Conservation (phyloP, 2,329 filamentous ascomycete species). For the Trichoderma sp. region DNA sequence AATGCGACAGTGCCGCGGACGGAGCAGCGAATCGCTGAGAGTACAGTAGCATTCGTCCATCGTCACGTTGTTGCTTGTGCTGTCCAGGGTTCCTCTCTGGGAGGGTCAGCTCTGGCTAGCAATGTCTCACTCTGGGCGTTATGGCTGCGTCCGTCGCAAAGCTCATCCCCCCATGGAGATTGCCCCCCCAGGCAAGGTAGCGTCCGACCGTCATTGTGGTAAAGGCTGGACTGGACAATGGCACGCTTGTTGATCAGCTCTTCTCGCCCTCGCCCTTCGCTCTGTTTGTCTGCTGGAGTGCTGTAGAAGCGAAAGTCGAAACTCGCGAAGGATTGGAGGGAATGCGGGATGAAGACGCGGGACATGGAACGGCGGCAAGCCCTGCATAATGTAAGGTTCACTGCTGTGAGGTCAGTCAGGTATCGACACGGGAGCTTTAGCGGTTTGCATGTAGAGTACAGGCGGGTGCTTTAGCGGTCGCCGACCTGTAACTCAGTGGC, state of each 20-base stretch:
- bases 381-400: neutral
- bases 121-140: conserved; percentile 24
- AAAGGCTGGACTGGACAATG: neutral
- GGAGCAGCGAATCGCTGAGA: neutral
- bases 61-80: conserved; percentile 2
- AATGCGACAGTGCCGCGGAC: neutral
- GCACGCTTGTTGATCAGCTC: neutral
- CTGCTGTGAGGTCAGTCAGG: neutral
- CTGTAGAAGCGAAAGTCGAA: neutral
- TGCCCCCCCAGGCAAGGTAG: neutral
- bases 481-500: conserved; percentile 1
- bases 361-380: neutral
- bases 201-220: conserved; percentile 7
- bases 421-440: neutral
- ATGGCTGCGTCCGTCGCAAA: conserved; percentile 28
- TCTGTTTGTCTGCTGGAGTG: neutral
- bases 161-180: conserved; percentile 10
- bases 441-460: neutral
- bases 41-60: conserved; percentile 6
- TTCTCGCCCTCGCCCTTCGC: neutral
- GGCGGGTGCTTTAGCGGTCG: neutral
- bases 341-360: conserved; percentile 1
- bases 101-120: conserved; percentile 19
- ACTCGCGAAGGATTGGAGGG: neutral
- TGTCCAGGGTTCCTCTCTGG: neutral